A percentile compares a stretch with the other conserved stretches of the same genome.
phyloP scores from a whole-genome alignment of 2,329 filamentous ascomycete genomes.

The Dichotomopilus funicola region DNA sequence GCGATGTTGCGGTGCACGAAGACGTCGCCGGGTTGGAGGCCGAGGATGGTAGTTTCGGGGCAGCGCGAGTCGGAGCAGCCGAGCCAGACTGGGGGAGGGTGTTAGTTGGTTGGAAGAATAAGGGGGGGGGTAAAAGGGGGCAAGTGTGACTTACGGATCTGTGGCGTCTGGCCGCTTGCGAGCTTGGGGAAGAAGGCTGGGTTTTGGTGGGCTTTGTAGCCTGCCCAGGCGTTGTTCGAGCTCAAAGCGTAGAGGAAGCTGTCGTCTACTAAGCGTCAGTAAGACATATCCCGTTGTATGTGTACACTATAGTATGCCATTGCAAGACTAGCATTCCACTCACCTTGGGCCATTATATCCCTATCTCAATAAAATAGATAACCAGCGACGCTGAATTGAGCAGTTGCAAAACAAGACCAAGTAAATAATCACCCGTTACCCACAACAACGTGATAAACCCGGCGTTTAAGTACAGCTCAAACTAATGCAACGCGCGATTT shows the following conservation, averaged over 20 bases:
- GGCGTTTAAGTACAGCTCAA: too few relatives aligned
- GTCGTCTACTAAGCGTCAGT: constrained; percentile 38
- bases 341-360: constrained; percentile 4
- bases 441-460: too few relatives aligned
- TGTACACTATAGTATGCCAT: too few relatives aligned
- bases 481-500: neutral
- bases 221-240: constrained; percentile 65
- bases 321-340: neutral
- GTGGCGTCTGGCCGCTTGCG: constrained; percentile 59
- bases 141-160: constrained; percentile 44
- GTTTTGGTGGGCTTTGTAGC: constrained; percentile 56
- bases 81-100: constrained; percentile 57
- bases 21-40: constrained; percentile 73
- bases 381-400: too few relatives aligned
- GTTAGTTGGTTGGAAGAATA: neutral
- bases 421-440: neutral
- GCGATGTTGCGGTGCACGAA: constrained; percentile 90
- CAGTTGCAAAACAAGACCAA: neutral
- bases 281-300: neutral
- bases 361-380: neutral
- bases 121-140: neutral
- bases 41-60: constrained; percentile 75
- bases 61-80: constrained; percentile 82
- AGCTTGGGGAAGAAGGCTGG: constrained; percentile 65
- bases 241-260: constrained; percentile 56